Base-by-base conservation (phyloP, 805 yeast genomes). In the Cyberlindnera saturnus region DNA sequence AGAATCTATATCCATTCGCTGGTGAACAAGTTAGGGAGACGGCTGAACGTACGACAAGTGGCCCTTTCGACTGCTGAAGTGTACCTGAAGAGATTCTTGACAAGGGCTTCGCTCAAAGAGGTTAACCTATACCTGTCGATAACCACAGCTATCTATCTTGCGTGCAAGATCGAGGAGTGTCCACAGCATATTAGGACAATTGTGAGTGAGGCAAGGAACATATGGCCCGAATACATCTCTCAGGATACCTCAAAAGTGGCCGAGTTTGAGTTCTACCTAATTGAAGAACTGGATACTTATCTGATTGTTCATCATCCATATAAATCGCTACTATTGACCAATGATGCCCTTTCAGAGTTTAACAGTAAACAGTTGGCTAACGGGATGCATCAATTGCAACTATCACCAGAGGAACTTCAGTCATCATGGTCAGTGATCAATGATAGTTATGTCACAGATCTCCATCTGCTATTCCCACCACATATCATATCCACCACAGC, bases 191-290 rank as follows among this genome's bases (percentile, higher is more conserved):
- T 93, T 9, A 67, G 96, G 43, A 77, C 90, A 1, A 73, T 93
- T 9, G 77, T 87, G 18, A 73, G 81, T 16, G 98, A 91, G 59
- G 93, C 97, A 2, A 67, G 96, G 41, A 82, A 82, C 32, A 65
- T 88, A 33, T 91, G 98, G 98, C 97, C 98, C 0, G 96, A 90
- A 56, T 87, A 81, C 55, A 82, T 91, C 32, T 95, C 97, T 0
- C 88, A 85, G 45, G 98, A 91, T 60, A 78, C 89, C 15, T 83
- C 96, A 26, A 87, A 86, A 56, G 70, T 93, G 14, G 97, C 98
- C 0, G 98, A 93, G 60, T 86, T 95, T 64, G 99, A 93, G 64
- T 93, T 93, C 60, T 93, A 91, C 59, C 62, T 93, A 36, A 81
- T 93, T 16, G 97, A 89, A 55, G 98, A 90, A 61, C 70, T 93